Evolutionary conservation across 345 rosid genomes (phyloP), one percentile per base, ranked within the genome.

Genomic region (Clarkia xantiana): DNA sequence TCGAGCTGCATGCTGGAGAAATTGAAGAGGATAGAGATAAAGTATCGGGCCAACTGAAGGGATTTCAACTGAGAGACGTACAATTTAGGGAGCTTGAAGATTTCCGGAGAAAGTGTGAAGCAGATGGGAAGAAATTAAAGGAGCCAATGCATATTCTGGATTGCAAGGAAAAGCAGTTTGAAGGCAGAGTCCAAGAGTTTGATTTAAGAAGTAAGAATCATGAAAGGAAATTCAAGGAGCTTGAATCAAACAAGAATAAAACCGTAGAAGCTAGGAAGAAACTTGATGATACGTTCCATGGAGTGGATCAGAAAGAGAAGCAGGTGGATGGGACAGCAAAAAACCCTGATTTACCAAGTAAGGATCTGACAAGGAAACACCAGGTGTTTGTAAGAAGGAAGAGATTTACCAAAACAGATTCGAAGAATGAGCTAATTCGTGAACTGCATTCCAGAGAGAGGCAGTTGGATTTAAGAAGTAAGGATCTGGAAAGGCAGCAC

Each of bases 391-490:
- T 3, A 20, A 20, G 11, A 23, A 17, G 9, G 5, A 20, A 12
- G 9, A 13, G n/a, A n/a, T n/a, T 18, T 9, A 18, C 11, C 7
- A 15, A 47, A 14, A 13, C 50, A 12, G 34, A 47, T 19, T 9
- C 14, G 50, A 29, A 29, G 36, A 19, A 19, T 47, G 36, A 18
- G 22, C 18, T 29, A 18, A 10, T 23, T 29, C 8, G n/a, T n/a
- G n/a, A n/a, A n/a, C n/a, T n/a, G n/a, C n/a, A n/a, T n/a, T n/a
- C n/a, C n/a, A n/a, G n/a, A n/a, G n/a, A n/a, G n/a, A n/a, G n/a
- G n/a, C n/a, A 58, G n/a, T 38, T 47, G 10, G 50, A 47, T 11
- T 46, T 15, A 9, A 11, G 9, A 20, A 48, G 51, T 29, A 48
- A 9, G 34, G 2, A 20, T 13, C 34, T 20, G 38, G 51, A 48